These are phyloP conservation scores for Hypoxylon sp. DNA, from an alignment of 2,329 filamentous ascomycete genomes.

Conservation along the genomic window DNA sequence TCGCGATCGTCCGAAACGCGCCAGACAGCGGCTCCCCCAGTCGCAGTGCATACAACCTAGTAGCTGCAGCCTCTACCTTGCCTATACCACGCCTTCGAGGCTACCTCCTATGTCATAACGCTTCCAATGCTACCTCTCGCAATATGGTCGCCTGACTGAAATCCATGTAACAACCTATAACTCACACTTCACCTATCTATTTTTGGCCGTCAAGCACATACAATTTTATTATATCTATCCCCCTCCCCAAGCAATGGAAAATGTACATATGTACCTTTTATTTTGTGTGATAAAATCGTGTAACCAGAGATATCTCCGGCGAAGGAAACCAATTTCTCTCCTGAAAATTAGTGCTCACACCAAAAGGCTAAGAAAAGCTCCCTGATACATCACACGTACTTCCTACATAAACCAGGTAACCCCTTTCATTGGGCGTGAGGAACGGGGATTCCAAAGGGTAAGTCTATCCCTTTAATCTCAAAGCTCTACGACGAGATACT, in stretches of 20 bases:
- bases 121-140: slow-evolving; percentile 28
- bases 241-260: no score
- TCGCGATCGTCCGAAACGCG: slow-evolving; percentile 16
- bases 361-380: no score
- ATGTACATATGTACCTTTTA: no score
- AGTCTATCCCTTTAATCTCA: not conserved
- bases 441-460: no score
- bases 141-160: slow-evolving; percentile 33
- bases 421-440: no score
- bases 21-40: slow-evolving; percentile 24
- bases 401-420: no score
- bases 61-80: slow-evolving; percentile 24
- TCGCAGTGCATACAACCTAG: slow-evolving; percentile 24
- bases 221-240: not conserved
- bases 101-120: slow-evolving; percentile 33
- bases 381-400: no score
- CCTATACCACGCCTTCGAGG: slow-evolving; percentile 17
- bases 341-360: no score
- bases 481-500: not conserved
- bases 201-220: not conserved
- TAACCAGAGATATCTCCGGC: not conserved
- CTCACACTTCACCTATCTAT: not conserved
- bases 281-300: not conserved
- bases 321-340: no score
- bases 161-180: not conserved